Conservation (phyloP, 495 filamentous ascomycete genomes). For the Polyplosphaeria fusca region DNA sequence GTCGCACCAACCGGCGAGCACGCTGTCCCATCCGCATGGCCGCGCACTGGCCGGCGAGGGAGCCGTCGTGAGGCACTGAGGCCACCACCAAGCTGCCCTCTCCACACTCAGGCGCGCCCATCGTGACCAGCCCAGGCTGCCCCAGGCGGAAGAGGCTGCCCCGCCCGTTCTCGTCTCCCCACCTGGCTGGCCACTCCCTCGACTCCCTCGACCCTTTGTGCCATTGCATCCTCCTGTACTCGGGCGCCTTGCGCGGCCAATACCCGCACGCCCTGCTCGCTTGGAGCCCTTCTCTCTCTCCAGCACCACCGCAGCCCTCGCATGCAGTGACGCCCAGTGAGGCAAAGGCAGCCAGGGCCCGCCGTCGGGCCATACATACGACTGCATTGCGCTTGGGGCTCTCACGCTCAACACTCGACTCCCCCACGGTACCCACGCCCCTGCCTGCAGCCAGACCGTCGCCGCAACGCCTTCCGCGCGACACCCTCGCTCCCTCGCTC, state of each 20-base stretch:
- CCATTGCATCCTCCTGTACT: too few relatives aligned
- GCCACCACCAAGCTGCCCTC: too few relatives aligned
- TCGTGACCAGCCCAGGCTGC: too few relatives aligned
- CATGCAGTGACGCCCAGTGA: constrained; percentile 3
- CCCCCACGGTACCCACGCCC: background rate
- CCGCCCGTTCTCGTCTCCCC: too few relatives aligned
- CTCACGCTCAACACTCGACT: background rate
- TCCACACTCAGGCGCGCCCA: too few relatives aligned
- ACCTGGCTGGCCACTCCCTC: too few relatives aligned
- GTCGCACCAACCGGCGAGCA: background rate
- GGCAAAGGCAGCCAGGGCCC: background rate
- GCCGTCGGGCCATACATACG: constrained; percentile 1
- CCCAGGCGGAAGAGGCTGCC: too few relatives aligned
- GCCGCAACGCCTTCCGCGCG: background rate
- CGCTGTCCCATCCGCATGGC: background rate
- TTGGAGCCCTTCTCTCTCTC: background rate
- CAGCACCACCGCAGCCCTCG: background rate
- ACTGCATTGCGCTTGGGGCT: background rate
- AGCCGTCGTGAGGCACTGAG: background rate
- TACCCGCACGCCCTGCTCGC: background rate
- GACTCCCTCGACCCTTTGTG: too few relatives aligned
- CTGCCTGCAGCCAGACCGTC: background rate
- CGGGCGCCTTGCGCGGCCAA: background rate
- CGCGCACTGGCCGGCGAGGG: background rate
- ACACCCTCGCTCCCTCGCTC: background rate